These are phyloP conservation scores for Aspergillus caelatus DNA, from an alignment of 2,329 filamentous ascomycete genomes.

Conservation along the genomic window DNA sequence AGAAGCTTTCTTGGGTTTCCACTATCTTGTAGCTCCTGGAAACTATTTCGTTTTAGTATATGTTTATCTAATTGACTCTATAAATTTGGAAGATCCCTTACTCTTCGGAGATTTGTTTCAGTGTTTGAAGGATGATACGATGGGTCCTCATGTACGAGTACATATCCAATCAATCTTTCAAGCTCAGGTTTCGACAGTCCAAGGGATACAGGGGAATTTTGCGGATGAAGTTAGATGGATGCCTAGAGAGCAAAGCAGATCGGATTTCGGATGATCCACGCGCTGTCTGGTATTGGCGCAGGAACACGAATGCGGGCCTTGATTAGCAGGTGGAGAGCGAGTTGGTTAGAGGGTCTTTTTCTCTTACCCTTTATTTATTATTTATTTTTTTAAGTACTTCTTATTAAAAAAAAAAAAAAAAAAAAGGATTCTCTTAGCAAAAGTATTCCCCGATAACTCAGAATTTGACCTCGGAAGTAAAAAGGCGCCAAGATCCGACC, in stretches of 20 bases:
- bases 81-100: background rate
- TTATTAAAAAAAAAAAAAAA: background rate
- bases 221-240: background rate
- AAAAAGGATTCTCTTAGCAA: background rate
- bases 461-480: background rate
- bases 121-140: background rate
- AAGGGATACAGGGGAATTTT: background rate
- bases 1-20: conserved; percentile 3
- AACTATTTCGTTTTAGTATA: background rate
- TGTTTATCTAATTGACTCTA: background rate
- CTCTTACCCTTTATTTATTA: background rate
- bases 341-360: background rate
- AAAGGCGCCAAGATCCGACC: background rate
- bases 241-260: conserved; percentile 4
- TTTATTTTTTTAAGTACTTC: background rate
- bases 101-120: background rate
- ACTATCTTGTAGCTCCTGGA: background rate
- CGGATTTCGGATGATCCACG: conserved; percentile 8
- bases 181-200: background rate
- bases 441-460: background rate
- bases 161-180: background rate
- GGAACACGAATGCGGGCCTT: conserved; percentile 7
- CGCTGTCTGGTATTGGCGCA: conserved; percentile 8
- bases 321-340: background rate
- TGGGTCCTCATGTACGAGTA: background rate